phyloP scores from a whole-genome alignment of 768 basidiomycete genomes.

The Amanita pallidorosea region DNA sequence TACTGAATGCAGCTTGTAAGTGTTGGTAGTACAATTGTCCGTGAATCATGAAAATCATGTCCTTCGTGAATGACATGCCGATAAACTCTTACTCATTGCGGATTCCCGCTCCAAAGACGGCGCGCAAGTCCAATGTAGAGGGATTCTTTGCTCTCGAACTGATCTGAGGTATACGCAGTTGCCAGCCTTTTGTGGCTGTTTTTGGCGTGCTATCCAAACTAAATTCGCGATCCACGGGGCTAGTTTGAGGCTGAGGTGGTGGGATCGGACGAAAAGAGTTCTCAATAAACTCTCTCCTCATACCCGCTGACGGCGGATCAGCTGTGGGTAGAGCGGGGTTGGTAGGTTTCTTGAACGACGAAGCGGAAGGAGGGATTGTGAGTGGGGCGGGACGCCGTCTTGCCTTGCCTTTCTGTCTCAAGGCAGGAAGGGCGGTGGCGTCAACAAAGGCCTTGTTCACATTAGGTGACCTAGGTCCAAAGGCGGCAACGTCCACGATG shows the following conservation, averaged over 20 bases:
- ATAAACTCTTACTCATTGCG: not conserved
- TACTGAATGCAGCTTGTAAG: not conserved
- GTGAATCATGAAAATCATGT: not conserved
- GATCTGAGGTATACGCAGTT: not conserved
- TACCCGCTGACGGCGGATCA: conserved; percentile 7
- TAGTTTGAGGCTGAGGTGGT: not conserved
- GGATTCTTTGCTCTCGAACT: not conserved
- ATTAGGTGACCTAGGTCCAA: conserved; percentile 16
- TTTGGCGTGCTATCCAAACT: not conserved
- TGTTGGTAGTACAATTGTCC: not conserved
- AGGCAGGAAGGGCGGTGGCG: not conserved
- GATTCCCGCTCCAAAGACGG: not conserved
- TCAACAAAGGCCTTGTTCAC: conserved; percentile 4
- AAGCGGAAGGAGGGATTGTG: conserved; percentile 10
- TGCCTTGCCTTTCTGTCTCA: conserved; percentile 14
- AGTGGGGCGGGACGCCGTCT: conserved; percentile 28
- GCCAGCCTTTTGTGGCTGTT: not conserved
- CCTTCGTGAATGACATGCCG: not conserved
- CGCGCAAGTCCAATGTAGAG: conserved; percentile 1
- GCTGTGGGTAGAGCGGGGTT: conserved; percentile 7
- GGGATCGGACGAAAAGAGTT: conserved; percentile 20
- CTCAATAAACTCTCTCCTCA: conserved; percentile 20
- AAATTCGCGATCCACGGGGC: not conserved
- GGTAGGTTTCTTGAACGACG: conserved; percentile 7
- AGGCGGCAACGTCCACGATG: conserved; percentile 25